phyloP scores from a whole-genome alignment of 345 rosid genomes.

The Eucalyptus curtisii region DNA sequence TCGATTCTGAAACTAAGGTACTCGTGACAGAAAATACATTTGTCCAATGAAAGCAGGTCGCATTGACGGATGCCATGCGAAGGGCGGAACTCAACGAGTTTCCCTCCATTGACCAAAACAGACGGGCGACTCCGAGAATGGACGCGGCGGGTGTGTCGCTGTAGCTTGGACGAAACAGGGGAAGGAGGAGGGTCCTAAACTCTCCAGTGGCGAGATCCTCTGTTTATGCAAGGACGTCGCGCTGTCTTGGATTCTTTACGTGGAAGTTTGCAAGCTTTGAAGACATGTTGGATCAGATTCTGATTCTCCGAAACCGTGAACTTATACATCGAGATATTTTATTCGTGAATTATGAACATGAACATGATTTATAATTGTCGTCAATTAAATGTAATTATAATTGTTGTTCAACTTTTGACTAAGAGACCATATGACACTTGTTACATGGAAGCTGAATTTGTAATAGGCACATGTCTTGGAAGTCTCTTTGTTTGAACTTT shows the following conservation, averaged over 20 bases:
- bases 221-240: neutral
- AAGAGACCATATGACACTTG: neutral
- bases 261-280: neutral
- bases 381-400: neutral
- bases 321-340: no score
- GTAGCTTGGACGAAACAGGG: neutral
- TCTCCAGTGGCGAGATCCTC: neutral
- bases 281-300: neutral
- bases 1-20: neutral
- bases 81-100: neutral
- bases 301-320: neutral
- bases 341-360: neutral
- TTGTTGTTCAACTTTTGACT: neutral
- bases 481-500: no score
- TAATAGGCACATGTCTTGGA: no score
- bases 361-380: no score
- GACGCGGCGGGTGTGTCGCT: neutral
- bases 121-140: neutral
- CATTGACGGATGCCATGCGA: neutral
- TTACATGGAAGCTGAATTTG: neutral
- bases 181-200: neutral
- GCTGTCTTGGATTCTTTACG: neutral
- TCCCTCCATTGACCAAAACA: neutral
- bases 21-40: neutral
- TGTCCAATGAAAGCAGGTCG: neutral